Conservation (phyloP, 306 rosid species). For the Vigna unguiculata region DNA sequence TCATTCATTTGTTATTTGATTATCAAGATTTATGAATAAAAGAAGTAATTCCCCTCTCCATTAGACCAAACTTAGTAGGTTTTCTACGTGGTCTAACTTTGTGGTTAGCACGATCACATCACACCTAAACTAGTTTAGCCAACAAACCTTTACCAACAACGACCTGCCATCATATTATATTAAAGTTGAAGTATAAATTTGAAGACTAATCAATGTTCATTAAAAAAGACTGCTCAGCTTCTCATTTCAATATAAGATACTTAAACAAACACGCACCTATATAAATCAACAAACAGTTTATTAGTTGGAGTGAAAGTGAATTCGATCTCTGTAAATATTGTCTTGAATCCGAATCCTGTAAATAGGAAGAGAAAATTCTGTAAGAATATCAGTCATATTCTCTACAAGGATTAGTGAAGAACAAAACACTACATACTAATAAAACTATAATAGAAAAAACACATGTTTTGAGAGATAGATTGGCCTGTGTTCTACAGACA, state of each 20-base stretch:
- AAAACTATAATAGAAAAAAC: background rate
- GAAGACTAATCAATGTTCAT: slow-evolving; percentile 31
- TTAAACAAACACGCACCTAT: background rate
- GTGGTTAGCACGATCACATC: slow-evolving; percentile 48
- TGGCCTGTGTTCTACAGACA: slow-evolving; percentile 41
- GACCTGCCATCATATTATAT: slow-evolving; percentile 45
- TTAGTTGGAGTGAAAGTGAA: too few species aligned
- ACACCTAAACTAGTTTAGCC: slow-evolving; percentile 53
- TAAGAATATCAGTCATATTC: too few species aligned
- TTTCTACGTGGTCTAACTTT: slow-evolving; percentile 35
- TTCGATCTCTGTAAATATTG: too few species aligned
- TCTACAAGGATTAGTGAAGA: too few species aligned
- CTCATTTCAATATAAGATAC: slow-evolving; percentile 33
- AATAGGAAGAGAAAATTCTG: too few species aligned
- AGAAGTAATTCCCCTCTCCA: background rate
- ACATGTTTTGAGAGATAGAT: slow-evolving; percentile 25
- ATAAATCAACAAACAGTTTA: too few species aligned
- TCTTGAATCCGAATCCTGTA: too few species aligned
- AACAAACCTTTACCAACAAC: slow-evolving; percentile 50
- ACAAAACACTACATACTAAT: too few species aligned
- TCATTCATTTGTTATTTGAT: background rate
- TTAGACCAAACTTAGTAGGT: slow-evolving; percentile 28
- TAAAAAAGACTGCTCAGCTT: slow-evolving; percentile 39
- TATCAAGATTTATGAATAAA: background rate
- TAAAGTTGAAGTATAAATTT: slow-evolving; percentile 24